Evolutionary conservation across 2,329 filamentous ascomycete genomes (phyloP).

Genomic region (Epicoccum sorghinum): DNA sequence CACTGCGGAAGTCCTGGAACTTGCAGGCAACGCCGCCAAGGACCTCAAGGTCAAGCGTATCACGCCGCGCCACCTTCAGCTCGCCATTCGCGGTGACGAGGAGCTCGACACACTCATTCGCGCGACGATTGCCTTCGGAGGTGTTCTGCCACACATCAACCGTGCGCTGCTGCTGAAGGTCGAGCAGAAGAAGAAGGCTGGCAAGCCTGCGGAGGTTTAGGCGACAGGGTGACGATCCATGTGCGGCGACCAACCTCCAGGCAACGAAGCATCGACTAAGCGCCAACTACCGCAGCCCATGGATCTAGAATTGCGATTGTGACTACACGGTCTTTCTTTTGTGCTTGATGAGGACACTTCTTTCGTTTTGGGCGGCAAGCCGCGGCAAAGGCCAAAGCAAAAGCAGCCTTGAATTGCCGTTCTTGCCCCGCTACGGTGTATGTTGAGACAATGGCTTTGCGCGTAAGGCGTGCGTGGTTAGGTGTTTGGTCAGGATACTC

Average conservation of each 20-base stretch:
- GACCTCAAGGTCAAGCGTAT: slow-evolving; percentile 99
- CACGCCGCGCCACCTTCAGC: slow-evolving; percentile 94
- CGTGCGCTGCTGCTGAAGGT: slow-evolving; percentile 93
- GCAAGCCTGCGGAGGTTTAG: slow-evolving; percentile 55
- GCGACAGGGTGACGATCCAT: background rate
- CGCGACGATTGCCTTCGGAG: slow-evolving; percentile 96
- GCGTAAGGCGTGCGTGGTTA: slow-evolving; percentile 31
- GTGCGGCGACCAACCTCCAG: slow-evolving; percentile 7
- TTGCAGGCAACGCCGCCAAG: slow-evolving; percentile 98
- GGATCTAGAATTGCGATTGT: background rate
- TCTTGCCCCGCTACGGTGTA: slow-evolving; percentile 18
- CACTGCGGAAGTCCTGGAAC: slow-evolving; percentile 95
- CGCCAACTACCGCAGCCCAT: slow-evolving; percentile 4
- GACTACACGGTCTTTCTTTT: slow-evolving; percentile 27
- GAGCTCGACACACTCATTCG: slow-evolving; percentile 97
- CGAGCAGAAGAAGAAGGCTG: slow-evolving; percentile 97
- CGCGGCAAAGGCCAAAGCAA: slow-evolving; percentile 7
- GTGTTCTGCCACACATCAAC: slow-evolving; percentile 99
- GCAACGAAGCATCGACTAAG: slow-evolving; percentile 5
- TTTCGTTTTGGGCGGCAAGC: slow-evolving; percentile 11
- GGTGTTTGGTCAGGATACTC: slow-evolving; percentile 34
- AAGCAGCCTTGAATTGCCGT: slow-evolving; percentile 10
- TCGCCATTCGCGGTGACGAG: slow-evolving; percentile 97
- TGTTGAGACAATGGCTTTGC: slow-evolving; percentile 24
- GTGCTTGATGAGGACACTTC: slow-evolving; percentile 20